Base-by-base conservation (phyloP, 441 rosid species). In the Capsella rubella region DNA sequence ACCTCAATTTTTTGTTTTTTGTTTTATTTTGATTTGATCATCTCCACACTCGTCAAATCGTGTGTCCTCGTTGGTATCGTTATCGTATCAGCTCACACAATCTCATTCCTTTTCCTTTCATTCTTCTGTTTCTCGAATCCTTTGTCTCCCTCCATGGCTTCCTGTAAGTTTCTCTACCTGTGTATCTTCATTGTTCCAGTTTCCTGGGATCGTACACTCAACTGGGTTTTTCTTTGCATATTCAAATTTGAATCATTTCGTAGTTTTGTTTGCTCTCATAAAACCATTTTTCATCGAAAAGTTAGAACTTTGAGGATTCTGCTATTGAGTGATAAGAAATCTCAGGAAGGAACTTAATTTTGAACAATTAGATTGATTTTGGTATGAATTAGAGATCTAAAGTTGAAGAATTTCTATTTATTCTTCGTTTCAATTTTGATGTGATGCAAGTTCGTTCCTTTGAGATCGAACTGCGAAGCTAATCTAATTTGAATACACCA, bases 111-210 rank as follows among this genome's bases (percentile, higher is more conserved):
- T 64, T 27, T 29, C n/a, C 37, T 50, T 60, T 16, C 68, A 40
- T 9, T 77, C 4, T 8, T 16, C 61, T 53, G 21, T 45, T 43
- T 43, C 68, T 65, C 13, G 65, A 16, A 66, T 62, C 69, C 13
- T 42, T 42, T 39, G 15, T 2, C 18, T 46, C 53, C 72, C 73
- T 76, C 84, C 65, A 87, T 89, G 95, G 92, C 92, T 73, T 86
- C 95, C 72, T 86, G 95, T 89, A 66, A 87, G 89, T 82, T 64
- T 62, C 75, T 53, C 46, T 51, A 13, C 45, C 66, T 75, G 5
- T 58, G 11, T 80, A 16, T 72, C 55, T 46, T 2, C 37, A 32
- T 39, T 80, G 43, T 35, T 43, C 27, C 46, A 1, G 34, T 2
- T n/a, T 50, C 35, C 3, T 53, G 55, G 58, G 39, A 58, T 70